Conservation (phyloP, 73 alveolate species). For the Paramecium primaurelia region DNA sequence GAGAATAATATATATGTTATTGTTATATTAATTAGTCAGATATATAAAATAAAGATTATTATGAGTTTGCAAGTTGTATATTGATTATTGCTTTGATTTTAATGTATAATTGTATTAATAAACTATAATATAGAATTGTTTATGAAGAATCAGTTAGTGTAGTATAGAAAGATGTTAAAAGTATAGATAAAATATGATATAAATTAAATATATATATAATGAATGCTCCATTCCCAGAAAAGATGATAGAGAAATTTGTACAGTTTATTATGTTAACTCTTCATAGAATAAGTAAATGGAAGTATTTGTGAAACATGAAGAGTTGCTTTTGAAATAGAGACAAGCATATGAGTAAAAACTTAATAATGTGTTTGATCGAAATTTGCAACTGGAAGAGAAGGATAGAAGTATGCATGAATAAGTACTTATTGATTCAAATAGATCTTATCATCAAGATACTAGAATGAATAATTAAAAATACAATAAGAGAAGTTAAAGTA, state of each 20-base stretch:
- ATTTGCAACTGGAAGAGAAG: neutral
- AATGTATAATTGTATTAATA: neutral
- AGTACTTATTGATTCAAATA: neutral
- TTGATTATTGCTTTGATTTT: neutral
- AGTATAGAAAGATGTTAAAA: neutral
- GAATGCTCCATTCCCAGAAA: constrained; percentile 22
- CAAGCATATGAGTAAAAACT: neutral
- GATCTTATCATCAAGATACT: neutral
- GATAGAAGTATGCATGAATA: neutral
- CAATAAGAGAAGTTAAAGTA: neutral
- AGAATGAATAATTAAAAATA: neutral
- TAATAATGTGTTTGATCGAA: neutral
- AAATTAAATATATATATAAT: neutral
- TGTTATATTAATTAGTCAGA: too few relatives aligned
- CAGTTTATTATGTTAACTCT: neutral
- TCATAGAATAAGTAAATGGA: neutral
- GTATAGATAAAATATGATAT: neutral
- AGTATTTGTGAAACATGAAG: constrained; percentile 19
- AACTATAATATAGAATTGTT: neutral
- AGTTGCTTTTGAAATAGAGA: neutral
- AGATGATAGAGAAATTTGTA: constrained; percentile 37
- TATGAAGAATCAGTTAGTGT: neutral
- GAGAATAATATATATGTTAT: too few relatives aligned
- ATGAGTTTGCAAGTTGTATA: neutral
- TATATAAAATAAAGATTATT: neutral